Base-by-base conservation (phyloP, 257 asterid genomes). In the Nicotiana paniculata region DNA sequence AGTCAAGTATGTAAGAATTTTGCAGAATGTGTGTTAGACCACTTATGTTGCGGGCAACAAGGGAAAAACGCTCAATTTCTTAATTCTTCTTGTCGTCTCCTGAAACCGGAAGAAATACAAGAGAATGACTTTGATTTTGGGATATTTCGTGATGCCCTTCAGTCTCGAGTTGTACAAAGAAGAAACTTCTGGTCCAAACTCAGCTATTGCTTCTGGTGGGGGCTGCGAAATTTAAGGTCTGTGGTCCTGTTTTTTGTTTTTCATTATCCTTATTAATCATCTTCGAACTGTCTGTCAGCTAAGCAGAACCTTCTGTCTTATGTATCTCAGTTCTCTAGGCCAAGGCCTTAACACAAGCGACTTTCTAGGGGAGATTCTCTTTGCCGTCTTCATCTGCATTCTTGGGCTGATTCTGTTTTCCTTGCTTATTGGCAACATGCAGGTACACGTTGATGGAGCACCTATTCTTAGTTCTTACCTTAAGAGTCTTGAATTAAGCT, bases 171-270 rank as follows among this genome's bases (percentile, higher is more conserved):
- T 17, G 88, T 85, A 10, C 91, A 86, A 61, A 86, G 84, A 65
- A 65, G 68, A 35, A 15, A 61, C 84, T 90, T 91, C 33, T 77
- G 39, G 15, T 81, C 54, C 81, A 92, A 92, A 33, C 86, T 89
- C 48, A 70, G 84, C 55, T 90, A 87, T 72, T 91, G 95, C 89
- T 91, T 92, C 81, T 92, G 97, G 97, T 92, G 95, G 95, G 97
- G 97, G 39, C 86, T 91, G 61, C 77, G 95, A 58, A 90, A 85
- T 86, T 84, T 92, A 83, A 92, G 95, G 97, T 46, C 13, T 21
- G 61, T 72, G 24, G 61, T 92, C n/a, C 74, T 75, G 84, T 39
- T 66, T 39, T 26, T 46, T 48, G 26, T 54, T 64, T 68, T 62
- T 69, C 37, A 43, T 83, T n/a, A 37, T 59, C 6, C n/a, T 35